Evolutionary conservation across 345 rosid species (phyloP), one percentile per base, ranked within the genome.

Genomic region (Erucastrum elatum): DNA sequence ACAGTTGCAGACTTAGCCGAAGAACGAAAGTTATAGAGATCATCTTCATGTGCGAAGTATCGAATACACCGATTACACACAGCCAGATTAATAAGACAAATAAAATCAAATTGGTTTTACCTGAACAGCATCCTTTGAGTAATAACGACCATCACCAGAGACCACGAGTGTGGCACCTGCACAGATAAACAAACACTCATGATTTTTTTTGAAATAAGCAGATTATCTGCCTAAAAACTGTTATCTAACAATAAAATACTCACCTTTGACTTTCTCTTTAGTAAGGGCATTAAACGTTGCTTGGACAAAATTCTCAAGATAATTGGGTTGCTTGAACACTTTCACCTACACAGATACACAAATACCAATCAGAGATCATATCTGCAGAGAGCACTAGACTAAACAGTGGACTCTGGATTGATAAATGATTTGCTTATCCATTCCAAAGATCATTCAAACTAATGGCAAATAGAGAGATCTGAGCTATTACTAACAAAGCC

Each of bases 101-200:
- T 6, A 8, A 8, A 63, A 13, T 26, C 33, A 69, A 31, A 64
- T 30, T 9, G 26, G 3, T 6, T 8, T 31, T 81, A 96, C 99
- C 99, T 96, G 96, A 83, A 96, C 87, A 67, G 97, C 97, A 79
- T 91, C 97, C 87, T 87, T 87, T n/a, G 99, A 96, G 84, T 31
- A 96, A 84, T 93, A 96, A 71, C 98, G 95, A 37, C 99, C 99
- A 88, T 96, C 99, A 73, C 99, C 99, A 85, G 98, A 93, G 83
- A 96, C 98, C 75, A 93, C 97, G 13, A 96, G 97, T 9, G 97
- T 93, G 75, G 95, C 95, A 81, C 99, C 98, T 96, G 79, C 77
- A 75, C 39, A 71, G 6, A 69, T 3, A 41, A 81, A 65, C 26
- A 77, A 44, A 66, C n/a, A 41, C 55, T 68, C 71, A 31, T 11